Base-by-base conservation (phyloP, 805 yeast species). In the Candida bentonensis region DNA sequence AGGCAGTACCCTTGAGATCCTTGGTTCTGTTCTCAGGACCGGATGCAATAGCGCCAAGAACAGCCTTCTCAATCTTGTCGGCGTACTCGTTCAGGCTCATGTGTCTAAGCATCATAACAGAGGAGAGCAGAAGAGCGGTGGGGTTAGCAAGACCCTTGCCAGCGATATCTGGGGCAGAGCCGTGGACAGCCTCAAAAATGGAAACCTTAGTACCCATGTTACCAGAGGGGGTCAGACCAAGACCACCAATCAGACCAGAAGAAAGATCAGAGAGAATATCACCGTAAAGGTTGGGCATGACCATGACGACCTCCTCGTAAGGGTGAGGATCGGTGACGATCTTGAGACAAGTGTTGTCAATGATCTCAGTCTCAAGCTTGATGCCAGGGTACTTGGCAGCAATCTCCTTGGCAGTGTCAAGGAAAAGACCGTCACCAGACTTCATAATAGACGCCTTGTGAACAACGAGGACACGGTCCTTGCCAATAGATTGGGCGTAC, bases 141-240 rank as follows among this genome's bases (percentile, higher is more conserved):
- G 98, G 98, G 79, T 92, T 92, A 53, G 98, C 98, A 65, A 85
- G 78, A 64, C 95, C 94, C 76, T 92, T 86, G 63, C 98, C 98
- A 51, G 97, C 97, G 61, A 92, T 92, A 67, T 92, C 98, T 57
- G 98, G 98, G 51, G 98, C 98, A 47, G 97, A 88, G 66, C 98
- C 98, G 68, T 92, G 98, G 61, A 92, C 98, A 53, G 98, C 98
- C 78, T 92, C 98, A 66, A 92, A 92, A 64, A 92, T 89, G 46
- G 96, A 86, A 51, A 89, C 95, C 65, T 84, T 81, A 74, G 86
- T 85, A 73, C 98, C 98, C 88, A 92, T 92, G 79, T 92, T 92
- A 66, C 96, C 98, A 49, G 96, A 86, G 54, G 98, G 98, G 50
- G 98, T 92, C 66, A 92, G 78, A 70, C 98, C 98, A 61, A 89